Evolutionary conservation across 2,329 filamentous ascomycete genomes (phyloP), one percentile per base, ranked within the genome.

Genomic region (Epichloe aotearoae): DNA sequence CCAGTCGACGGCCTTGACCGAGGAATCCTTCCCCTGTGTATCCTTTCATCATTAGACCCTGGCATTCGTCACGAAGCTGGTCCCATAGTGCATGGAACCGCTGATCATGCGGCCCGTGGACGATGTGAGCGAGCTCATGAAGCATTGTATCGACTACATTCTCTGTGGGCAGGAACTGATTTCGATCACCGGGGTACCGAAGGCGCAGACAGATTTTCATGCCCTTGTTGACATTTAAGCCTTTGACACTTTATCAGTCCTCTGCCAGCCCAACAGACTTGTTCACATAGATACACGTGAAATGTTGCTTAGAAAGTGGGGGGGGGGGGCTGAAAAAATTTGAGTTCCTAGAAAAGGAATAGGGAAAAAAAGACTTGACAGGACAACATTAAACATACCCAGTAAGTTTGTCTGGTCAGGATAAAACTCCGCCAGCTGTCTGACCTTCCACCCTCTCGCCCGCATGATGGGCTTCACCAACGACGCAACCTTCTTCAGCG

Each of bases 381-480:
- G 26, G 8, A 30, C 8, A 30, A 8, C 26, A 30, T 30, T 10
- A 47, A 49, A 58, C 66, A 42, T 66, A 75, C 87, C 90, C 40
- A 95, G 70, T 2, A 95, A 72, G 57, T 85, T 86, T 34, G 72
- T 68, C 58, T 93, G 76, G 12, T 80, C 73, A 1, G 91, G 91
- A 53, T 87, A 86, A 68, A 97, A 95, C 64, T 97, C 91, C 46
- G 83, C 81, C 15, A 97, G 75, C 46, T 86, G 79, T 30, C 77
- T 75, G 36, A 97, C 87, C 55, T 74, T 83, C 87, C 89, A 97
- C 50, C 76, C 76, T 42, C 87, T 80, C 46, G 88, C 88, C 56
- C 88, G 78, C 90, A 97, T 97, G 55, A 97, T 87, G 17, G 91
- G 91, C 65, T 95, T 96, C 54, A 96, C 90, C 52, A 94, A 69